Evolutionary conservation across 306 rosid genomes (phyloP).

Genomic region (Aeschynomene evenia): DNA sequence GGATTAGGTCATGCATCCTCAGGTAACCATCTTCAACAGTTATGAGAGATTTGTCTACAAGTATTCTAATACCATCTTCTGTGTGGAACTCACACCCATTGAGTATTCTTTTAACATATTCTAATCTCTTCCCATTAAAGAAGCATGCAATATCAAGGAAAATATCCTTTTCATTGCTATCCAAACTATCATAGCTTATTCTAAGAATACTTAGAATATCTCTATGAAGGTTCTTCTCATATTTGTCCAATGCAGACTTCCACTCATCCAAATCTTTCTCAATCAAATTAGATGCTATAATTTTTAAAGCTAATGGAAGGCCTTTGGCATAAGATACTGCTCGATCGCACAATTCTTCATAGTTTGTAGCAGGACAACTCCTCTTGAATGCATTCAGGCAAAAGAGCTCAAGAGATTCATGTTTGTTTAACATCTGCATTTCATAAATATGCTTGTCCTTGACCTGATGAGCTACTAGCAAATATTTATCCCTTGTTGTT

Average conservation of each 20-base stretch:
- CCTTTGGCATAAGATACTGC: constrained; percentile 8
- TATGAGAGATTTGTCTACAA: background rate
- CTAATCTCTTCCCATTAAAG: background rate
- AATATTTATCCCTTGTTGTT: constrained; percentile 24
- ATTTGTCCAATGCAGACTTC: background rate
- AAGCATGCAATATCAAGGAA: constrained; percentile 14
- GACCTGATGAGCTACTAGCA: background rate
- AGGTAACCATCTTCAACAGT: background rate
- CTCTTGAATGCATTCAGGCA: background rate
- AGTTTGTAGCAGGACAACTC: background rate
- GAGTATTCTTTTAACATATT: background rate
- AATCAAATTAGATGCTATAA: background rate
- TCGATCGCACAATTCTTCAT: background rate
- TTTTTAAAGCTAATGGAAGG: constrained; percentile 17
- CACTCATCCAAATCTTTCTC: background rate
- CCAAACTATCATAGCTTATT: constrained; percentile 12
- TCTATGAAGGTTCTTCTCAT: background rate
- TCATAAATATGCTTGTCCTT: background rate
- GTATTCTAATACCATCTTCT: background rate
- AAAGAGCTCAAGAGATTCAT: background rate
- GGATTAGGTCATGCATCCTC: constrained; percentile 3
- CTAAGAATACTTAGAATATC: constrained; percentile 4
- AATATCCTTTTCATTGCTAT: background rate
- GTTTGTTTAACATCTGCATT: background rate
- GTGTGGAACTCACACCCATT: background rate